Conservation (phyloP, 2,329 filamentous ascomycete species). For the Sphaceloma murrayae region DNA sequence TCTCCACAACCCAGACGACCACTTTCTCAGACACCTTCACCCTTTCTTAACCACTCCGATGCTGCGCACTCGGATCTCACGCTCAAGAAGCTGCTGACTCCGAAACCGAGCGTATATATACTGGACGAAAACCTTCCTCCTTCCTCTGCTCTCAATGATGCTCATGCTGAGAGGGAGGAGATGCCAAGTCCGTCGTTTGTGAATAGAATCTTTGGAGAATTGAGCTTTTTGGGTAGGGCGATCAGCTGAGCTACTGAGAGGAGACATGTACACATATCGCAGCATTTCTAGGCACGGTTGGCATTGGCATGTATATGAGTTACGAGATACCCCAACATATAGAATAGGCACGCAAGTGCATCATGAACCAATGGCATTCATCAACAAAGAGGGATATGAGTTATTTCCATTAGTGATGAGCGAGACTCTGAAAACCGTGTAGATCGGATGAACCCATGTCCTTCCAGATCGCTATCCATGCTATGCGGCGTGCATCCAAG, state of each 20-base stretch:
- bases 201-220: slow-evolving; percentile 26
- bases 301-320: background rate
- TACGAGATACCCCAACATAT: slow-evolving; percentile 6
- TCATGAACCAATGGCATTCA: no score
- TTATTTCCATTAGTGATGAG: background rate
- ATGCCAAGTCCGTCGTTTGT: slow-evolving; percentile 20
- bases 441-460: no score
- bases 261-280: slow-evolving; percentile 1
- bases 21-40: slow-evolving; percentile 15
- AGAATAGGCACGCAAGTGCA: no score
- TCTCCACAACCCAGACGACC: slow-evolving; percentile 3
- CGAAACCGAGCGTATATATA: slow-evolving; percentile 7
- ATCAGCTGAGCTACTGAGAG: slow-evolving; percentile 17
- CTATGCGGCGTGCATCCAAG: slow-evolving; percentile 5
- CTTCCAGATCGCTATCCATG: no score
- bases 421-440: no score
- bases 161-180: slow-evolving; percentile 8
- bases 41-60: slow-evolving; percentile 3
- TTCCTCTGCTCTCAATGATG: slow-evolving; percentile 6
- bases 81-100: slow-evolving; percentile 7
- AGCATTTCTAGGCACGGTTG: background rate
- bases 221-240: slow-evolving; percentile 25
- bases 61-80: slow-evolving; percentile 9
- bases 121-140: background rate
- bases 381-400: background rate